Evolutionary conservation across 2,329 filamentous ascomycete genomes (phyloP).

Genomic region (Colletotrichum salicis): DNA sequence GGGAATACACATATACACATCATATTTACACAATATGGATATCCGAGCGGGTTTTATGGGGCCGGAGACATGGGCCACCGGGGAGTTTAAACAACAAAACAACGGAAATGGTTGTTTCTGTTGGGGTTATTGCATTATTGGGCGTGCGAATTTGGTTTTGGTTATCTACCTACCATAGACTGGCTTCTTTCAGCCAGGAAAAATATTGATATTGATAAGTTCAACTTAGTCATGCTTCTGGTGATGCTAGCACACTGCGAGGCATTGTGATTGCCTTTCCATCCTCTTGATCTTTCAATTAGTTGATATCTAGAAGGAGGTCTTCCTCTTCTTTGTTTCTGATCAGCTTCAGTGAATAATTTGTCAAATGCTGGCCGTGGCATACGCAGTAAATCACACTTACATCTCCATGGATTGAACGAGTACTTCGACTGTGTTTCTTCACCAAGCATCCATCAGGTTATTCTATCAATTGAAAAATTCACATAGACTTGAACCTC

Average conservation of each 20-base stretch:
- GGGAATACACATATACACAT: not conserved
- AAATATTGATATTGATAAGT: not conserved
- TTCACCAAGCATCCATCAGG: too few relatives aligned
- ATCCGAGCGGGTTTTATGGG: not conserved
- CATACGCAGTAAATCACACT: too few relatives aligned
- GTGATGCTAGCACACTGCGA: too few relatives aligned
- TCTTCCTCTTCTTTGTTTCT: too few relatives aligned
- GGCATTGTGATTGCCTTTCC: fast-evolving
- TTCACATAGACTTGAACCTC: too few relatives aligned
- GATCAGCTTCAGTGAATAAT: too few relatives aligned
- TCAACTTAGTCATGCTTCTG: not conserved
- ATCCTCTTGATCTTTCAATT: not conserved
- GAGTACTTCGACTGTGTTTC: too few relatives aligned
- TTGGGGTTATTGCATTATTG: not conserved
- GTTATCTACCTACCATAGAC: not conserved
- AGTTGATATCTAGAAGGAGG: too few relatives aligned
- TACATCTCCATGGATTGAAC: too few relatives aligned
- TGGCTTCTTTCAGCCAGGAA: not conserved
- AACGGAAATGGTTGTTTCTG: not conserved
- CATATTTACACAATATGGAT: not conserved
- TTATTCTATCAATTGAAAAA: too few relatives aligned
- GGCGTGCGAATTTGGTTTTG: not conserved
- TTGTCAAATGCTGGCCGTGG: too few relatives aligned
- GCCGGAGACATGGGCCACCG: not conserved
- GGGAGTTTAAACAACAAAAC: constrained; percentile 15